Percentiles rank a stretch among this genome's conserved stretches.
These are phyloP conservation scores for Nicotiana attenuata DNA, from an alignment of 257 asterid genomes.

Conservation along the genomic window DNA sequence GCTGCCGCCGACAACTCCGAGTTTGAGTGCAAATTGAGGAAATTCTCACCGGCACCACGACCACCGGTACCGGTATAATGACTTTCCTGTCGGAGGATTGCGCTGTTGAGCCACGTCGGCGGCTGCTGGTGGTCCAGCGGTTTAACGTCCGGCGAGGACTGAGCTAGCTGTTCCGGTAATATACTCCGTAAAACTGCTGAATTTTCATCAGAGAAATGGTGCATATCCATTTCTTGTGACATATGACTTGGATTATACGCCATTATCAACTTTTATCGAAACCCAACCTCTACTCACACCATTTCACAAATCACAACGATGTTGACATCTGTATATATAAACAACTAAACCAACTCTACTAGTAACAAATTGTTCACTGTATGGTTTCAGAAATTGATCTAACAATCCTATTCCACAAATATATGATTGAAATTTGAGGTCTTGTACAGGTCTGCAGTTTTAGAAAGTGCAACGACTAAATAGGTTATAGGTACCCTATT, in stretches of 20 bases:
- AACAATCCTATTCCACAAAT: not conserved
- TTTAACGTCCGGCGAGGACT: constrained; percentile 14
- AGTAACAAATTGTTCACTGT: not conserved
- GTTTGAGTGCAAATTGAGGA: constrained; percentile 52
- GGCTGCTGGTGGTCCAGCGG: constrained; percentile 24
- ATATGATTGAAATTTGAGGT: not conserved
- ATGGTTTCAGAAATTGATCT: not conserved
- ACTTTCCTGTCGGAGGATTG: constrained; percentile 40
- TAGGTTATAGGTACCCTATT: not conserved
- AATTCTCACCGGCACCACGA: constrained; percentile 27
- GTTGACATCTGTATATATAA: too few relatives aligned
- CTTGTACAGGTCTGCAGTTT: not conserved
- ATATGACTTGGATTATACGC: constrained; percentile 45
- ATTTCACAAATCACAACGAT: too few relatives aligned
- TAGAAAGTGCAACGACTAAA: not conserved
- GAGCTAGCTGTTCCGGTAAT: constrained; percentile 21
- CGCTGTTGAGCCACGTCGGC: constrained; percentile 58
- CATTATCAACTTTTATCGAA: constrained; percentile 15
- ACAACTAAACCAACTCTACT: too few relatives aligned
- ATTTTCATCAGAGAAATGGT: constrained; percentile 43
- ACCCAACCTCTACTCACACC: not conserved
- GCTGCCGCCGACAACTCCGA: constrained; percentile 30
- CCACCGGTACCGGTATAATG: constrained; percentile 28
- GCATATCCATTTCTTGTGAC: constrained; percentile 54
- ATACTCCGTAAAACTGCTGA: constrained; percentile 25